phyloP scores from a whole-genome alignment of 345 rosid genomes.

The Laguncularia racemosa region DNA sequence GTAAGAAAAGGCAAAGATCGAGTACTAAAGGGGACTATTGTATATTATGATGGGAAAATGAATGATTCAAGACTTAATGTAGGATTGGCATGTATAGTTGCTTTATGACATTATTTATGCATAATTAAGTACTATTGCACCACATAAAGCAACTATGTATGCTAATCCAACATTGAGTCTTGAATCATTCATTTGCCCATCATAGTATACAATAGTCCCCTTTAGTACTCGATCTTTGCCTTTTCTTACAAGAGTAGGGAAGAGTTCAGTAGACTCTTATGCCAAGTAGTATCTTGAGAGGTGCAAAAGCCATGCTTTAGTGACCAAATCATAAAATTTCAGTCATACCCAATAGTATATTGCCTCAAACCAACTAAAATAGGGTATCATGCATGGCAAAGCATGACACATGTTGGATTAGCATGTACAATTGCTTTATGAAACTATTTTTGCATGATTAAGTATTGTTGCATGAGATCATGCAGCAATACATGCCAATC shows the following conservation, averaged over 20 bases:
- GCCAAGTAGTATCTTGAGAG: slow-evolving; percentile 86
- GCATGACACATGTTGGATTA: no score
- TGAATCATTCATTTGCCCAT: slow-evolving; percentile 99
- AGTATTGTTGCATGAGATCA: slow-evolving; percentile 90
- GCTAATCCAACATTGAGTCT: slow-evolving; percentile 87
- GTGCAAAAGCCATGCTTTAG: slow-evolving; percentile 74
- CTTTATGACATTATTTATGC: slow-evolving; percentile 85
- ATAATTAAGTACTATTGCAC: slow-evolving; percentile 92
- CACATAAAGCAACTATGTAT: slow-evolving; percentile 82
- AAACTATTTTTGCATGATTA: slow-evolving; percentile 88
- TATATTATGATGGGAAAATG: slow-evolving; percentile 98
- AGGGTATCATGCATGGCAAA: slow-evolving; percentile 97
- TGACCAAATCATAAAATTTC: slow-evolving; percentile 95
- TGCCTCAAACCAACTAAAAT: slow-evolving; percentile 92
- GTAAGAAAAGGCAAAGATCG: slow-evolving; percentile 61
- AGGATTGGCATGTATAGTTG: slow-evolving; percentile 84
- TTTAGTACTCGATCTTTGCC: slow-evolving; percentile 56
- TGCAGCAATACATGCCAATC: slow-evolving; percentile 85
- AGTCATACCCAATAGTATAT: slow-evolving; percentile 89
- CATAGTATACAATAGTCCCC: slow-evolving; percentile 96
- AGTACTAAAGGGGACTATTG: slow-evolving; percentile 81
- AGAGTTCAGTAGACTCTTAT: slow-evolving; percentile 73
- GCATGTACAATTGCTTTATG: no score
- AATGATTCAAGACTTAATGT: slow-evolving; percentile 92
- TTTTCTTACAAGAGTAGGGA: slow-evolving; percentile 86